Conservation (phyloP, 768 basidiomycete genomes). For the Neoboletus subvelutipes region DNA sequence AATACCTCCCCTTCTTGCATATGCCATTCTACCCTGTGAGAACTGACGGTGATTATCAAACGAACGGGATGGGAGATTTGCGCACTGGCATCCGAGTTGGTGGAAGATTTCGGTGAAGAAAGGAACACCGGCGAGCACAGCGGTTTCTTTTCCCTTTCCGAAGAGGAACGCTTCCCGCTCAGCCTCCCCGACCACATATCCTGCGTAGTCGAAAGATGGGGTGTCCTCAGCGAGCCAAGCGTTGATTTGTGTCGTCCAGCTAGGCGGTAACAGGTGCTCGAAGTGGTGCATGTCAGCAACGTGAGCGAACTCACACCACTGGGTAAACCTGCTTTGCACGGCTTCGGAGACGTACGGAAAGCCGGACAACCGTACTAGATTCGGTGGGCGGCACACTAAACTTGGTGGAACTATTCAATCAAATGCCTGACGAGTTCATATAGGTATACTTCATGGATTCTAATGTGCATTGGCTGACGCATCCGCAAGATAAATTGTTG, state of each 20-base stretch:
- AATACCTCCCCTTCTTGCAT: constrained; percentile 80
- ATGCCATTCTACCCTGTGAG: constrained; percentile 88
- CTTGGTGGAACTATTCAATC: too few relatives aligned
- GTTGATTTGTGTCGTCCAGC: constrained; percentile 81
- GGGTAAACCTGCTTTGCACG: too few relatives aligned
- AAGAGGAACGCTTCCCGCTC: constrained; percentile 82
- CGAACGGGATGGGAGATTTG: constrained; percentile 13
- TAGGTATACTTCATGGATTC: too few relatives aligned
- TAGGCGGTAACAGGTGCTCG: constrained; percentile 85
- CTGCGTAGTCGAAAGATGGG: constrained; percentile 95
- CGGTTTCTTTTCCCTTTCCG: constrained; percentile 79
- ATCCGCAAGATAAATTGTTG: too few relatives aligned
- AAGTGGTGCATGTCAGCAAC: constrained; percentile 25
- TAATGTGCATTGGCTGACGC: too few relatives aligned
- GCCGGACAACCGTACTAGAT: too few relatives aligned
- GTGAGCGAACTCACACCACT: background rate
- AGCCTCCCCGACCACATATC: constrained; percentile 93
- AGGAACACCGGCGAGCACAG: constrained; percentile 90
- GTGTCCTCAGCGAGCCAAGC: constrained; percentile 91
- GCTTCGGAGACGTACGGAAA: background rate
- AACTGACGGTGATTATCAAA: background rate
- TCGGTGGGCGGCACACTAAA: too few relatives aligned
- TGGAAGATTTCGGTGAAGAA: constrained; percentile 93
- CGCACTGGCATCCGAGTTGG: constrained; percentile 88
- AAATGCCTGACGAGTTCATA: too few relatives aligned